Percentiles rank a stretch among this genome's conserved stretches.
Conservation (phyloP, 805 yeast species). For the Candida multigemmis region DNA sequence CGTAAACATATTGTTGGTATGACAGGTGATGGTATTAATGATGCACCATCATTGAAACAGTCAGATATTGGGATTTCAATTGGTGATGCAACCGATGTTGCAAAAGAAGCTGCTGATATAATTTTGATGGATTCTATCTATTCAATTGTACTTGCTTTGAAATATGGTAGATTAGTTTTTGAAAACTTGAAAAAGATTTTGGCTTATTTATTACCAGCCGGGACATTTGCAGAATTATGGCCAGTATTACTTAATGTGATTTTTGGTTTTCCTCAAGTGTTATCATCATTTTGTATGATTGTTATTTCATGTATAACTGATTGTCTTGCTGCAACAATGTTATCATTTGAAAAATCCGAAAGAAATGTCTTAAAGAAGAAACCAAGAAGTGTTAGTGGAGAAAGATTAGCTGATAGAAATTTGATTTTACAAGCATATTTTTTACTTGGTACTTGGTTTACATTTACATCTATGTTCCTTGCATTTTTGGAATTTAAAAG, state of each 20-base stretch:
- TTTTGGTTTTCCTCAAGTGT: constrained; percentile 41
- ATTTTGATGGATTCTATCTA: constrained; percentile 17
- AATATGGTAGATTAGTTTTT: constrained; percentile 37
- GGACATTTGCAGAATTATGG: constrained; percentile 43
- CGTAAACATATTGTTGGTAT: constrained; percentile 19
- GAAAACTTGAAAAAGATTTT: constrained; percentile 40
- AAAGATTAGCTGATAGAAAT: constrained; percentile 28
- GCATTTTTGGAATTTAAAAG: constrained; percentile 28
- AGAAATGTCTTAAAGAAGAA: constrained; percentile 28
- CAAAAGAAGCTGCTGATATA: constrained; percentile 29
- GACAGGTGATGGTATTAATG: constrained; percentile 29
- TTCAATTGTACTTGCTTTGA: constrained; percentile 24
- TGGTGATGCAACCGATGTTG: constrained; percentile 20
- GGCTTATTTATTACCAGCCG: constrained; percentile 44
- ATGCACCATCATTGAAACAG: constrained; percentile 25
- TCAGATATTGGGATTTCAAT: constrained; percentile 25
- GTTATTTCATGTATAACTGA: constrained; percentile 42
- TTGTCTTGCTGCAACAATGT: constrained; percentile 33
- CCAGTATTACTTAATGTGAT: constrained; percentile 37
- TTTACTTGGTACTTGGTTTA: constrained; percentile 29
- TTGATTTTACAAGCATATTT: constrained; percentile 35
- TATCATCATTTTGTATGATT: constrained; percentile 43
- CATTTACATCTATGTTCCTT: constrained; percentile 32
- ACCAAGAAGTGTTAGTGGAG: constrained; percentile 35
- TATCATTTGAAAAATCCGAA: constrained; percentile 38